Evolutionary conservation across 371 early-diverging fungal species (phyloP), one percentile per base, ranked within the genome.

Genomic region (Mortierella sp.): DNA sequence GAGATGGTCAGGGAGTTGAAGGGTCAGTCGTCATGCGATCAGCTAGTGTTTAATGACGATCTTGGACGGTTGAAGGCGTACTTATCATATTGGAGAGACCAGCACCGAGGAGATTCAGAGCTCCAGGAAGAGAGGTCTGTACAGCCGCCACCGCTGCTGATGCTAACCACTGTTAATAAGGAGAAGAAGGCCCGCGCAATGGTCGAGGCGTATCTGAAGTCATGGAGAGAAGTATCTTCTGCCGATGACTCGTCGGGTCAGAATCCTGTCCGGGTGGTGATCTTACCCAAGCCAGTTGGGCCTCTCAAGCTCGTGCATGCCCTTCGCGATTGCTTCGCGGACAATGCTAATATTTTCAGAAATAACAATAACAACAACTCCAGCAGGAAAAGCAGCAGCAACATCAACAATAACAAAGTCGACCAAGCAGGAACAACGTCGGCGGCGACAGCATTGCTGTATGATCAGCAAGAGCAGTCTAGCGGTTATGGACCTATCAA

Each of bases 221-320:
- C 63, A 0, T 77, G 74, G 72, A 54, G 68, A 13, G 81, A 42
- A 14, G 50, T 16, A 13, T 16, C 16, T 50, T 42, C 50, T 71
- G 57, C 26, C 8, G 48, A n/a, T 13, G 0, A 16, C 9, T 31
- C 31, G 28, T 19, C 44, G 3, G 74, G 55, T 3, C 48, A 31
- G 16, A 75, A 68, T 10, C 75, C 72, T 10, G 73, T 77, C 4
- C 75, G 52, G 5, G 75, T 84, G 19, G 80, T 80, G 48, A 63
- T 84, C 74, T 72, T 80, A 78, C 60, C 80, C 11, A 84, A 84
- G 42, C 84, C 84, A 19, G 68, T 71, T 31, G 84, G 84, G 2
- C 84, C 84, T 1, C 74, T 84, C 75, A 84, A 80, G 57, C 65
- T 84, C 50, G 24, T 76, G 65, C 74, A 68, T 14, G 80, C 60